Percentiles rank a stretch among this genome's conserved stretches.
These are phyloP conservation scores for Xylariaceae sp. DNA, from an alignment of 2,329 filamentous ascomycete genomes.

Conservation along the genomic window DNA sequence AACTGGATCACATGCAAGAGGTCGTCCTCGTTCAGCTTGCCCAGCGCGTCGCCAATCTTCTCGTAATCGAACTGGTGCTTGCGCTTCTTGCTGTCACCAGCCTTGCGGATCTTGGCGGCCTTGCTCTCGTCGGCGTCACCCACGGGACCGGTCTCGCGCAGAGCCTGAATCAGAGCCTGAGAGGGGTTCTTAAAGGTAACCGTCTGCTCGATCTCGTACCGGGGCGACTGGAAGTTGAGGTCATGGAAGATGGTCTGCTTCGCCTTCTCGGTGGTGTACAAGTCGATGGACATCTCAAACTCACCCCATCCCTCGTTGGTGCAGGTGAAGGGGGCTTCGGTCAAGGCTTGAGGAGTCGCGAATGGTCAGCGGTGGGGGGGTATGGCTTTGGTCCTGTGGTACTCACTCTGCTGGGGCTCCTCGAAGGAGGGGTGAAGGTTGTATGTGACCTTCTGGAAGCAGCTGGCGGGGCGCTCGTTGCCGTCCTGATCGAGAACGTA, in stretches of 20 bases:
- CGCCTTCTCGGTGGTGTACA: constrained; percentile 81
- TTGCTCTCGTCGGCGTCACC: constrained; percentile 66
- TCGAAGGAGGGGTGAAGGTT: constrained; percentile 92
- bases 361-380: constrained; percentile 12
- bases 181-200: constrained; percentile 92
- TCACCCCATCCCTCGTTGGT: constrained; percentile 97
- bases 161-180: constrained; percentile 70
- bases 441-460: constrained; percentile 91
- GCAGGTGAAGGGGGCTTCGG: constrained; percentile 82
- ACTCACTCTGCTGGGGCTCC: constrained; percentile 78
- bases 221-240: constrained; percentile 78
- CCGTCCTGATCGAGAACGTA: constrained; percentile 81
- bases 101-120: constrained; percentile 57
- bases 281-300: constrained; percentile 88
- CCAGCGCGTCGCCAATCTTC: constrained; percentile 88
- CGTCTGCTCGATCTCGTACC: constrained; percentile 78
- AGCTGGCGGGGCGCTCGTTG: constrained; percentile 73
- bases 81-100: constrained; percentile 70
- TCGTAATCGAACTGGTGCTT: constrained; percentile 78
- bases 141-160: constrained; percentile 83
- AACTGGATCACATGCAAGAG: constrained; percentile 92
- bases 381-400: no score
- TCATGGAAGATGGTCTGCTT: constrained; percentile 81
- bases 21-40: constrained; percentile 89
- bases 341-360: constrained; percentile 57